Evolutionary conservation across 2,329 filamentous ascomycete species (phyloP).

Genomic region (Trichoderma oligosporum): DNA sequence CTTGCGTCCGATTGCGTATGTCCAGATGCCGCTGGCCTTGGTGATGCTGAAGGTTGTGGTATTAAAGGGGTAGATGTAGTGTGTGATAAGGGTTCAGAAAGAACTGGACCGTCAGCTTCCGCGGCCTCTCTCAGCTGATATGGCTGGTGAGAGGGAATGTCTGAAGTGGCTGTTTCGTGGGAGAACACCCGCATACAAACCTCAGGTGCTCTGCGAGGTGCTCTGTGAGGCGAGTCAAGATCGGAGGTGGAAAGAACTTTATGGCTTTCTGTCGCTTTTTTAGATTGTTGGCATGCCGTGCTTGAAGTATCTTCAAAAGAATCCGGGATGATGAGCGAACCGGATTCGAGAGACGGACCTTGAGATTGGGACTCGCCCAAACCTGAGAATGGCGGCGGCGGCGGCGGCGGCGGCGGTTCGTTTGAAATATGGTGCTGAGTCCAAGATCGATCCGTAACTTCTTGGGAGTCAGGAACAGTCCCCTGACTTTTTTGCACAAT

Average conservation of each 20-base stretch:
- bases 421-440: conserved; percentile 18
- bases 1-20: conserved; percentile 7
- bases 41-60: neutral
- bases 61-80: neutral
- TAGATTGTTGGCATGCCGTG: conserved; percentile 10
- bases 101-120: neutral
- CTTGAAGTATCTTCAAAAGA: conserved; percentile 19
- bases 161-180: conserved; percentile 13
- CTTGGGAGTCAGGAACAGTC: conserved; percentile 46
- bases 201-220: conserved; percentile 18
- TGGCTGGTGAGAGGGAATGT: conserved; percentile 31
- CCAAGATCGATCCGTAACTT: conserved; percentile 29
- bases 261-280: neutral
- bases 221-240: conserved; percentile 7
- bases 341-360: neutral
- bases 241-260: neutral
- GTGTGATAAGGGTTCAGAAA: neutral
- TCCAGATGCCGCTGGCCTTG: neutral
- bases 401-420: neutral
- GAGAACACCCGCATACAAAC: conserved; percentile 22
- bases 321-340: conserved; percentile 20
- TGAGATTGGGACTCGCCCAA: neutral
- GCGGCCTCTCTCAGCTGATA: neutral
- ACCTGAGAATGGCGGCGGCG: neutral
- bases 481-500: conserved; percentile 34